A percentile compares a stretch with the other conserved stretches of the same genome.
These are phyloP conservation scores for Thinopyrum elongatum DNA, from an alignment of 176 grass and related monocot species.

Conservation along the genomic window DNA sequence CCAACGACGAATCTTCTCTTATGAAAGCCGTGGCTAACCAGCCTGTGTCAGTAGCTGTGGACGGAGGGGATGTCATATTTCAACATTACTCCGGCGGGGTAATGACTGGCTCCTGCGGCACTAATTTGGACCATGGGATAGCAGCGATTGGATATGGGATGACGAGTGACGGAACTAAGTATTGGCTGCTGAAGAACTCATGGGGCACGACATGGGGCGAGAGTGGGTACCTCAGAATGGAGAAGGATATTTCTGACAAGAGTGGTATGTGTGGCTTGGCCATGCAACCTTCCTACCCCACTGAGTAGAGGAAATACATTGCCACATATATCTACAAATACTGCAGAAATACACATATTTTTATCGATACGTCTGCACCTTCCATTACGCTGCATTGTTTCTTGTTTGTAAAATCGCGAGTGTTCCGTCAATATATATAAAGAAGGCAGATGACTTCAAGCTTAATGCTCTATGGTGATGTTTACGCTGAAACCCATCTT, in stretches of 20 bases:
- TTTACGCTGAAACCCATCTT: neutral
- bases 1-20: neutral
- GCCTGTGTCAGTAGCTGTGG: neutral
- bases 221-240: neutral
- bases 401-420: no score
- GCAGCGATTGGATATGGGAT: neutral
- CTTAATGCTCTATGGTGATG: neutral
- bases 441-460: neutral
- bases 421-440: no score
- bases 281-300: neutral
- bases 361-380: neutral
- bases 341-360: neutral
- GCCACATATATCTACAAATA: neutral
- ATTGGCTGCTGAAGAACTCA: neutral
- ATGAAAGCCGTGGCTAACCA: neutral
- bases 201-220: neutral
- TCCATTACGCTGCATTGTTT: neutral
- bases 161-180: neutral
- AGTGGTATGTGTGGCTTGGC: neutral
- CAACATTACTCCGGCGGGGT: neutral
- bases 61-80: neutral
- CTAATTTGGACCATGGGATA: neutral
- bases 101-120: neutral
- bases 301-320: neutral
- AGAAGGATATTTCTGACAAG: neutral